Base-by-base conservation (phyloP, 257 asterid genomes). In the Scutellaria barbata region DNA sequence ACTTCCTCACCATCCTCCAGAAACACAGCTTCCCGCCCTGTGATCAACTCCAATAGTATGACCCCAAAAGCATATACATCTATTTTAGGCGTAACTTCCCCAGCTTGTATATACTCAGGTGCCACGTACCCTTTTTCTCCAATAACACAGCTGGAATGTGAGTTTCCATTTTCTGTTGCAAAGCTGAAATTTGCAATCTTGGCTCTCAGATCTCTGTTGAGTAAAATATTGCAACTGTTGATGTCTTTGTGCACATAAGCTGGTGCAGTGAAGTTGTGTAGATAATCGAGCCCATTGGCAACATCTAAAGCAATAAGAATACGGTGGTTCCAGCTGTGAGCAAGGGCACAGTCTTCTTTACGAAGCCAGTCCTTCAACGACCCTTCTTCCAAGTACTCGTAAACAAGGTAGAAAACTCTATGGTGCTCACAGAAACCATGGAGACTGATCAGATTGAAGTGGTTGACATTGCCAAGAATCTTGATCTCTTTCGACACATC, bases 51-150 rank as follows among this genome's bases (percentile, higher is more conserved):
- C 78, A 85, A 55, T 16, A 90, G 80, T 33, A 88, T 81, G 0
- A 90, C 79, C 52, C 97, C 95, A 57, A 83, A 84, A 9, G 94
- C 94, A 58, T 87, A 88, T 5, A 87, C 84, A 45, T 90, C 97
- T 1, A 77, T 41, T 79, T 89, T 83, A 20, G 89, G 82, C 10
- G 83, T 82, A 42, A 83, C 80, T 11, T 68, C 66, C 54, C 83
- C 83, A 1, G 66, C 10, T 75, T 73, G 70, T 33, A 77, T 9
- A 54, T 79, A 85, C 76, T 90, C 96, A 0, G 91, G 96, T 8
- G 90, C 91, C 82, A 82, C 37, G 73, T 88, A 90, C 1, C 91
- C 93, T 62, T 63, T 83, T 59, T 74, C 85, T 59, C 81, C 91
- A 39, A 77, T 55, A 64, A 72, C 40, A 6, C 9, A 39, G 17